Percentiles rank a stretch among this genome's conserved stretches.
Evolutionary conservation across 306 rosid genomes (phyloP).

Genomic region (Vigna reflexopilosa): DNA sequence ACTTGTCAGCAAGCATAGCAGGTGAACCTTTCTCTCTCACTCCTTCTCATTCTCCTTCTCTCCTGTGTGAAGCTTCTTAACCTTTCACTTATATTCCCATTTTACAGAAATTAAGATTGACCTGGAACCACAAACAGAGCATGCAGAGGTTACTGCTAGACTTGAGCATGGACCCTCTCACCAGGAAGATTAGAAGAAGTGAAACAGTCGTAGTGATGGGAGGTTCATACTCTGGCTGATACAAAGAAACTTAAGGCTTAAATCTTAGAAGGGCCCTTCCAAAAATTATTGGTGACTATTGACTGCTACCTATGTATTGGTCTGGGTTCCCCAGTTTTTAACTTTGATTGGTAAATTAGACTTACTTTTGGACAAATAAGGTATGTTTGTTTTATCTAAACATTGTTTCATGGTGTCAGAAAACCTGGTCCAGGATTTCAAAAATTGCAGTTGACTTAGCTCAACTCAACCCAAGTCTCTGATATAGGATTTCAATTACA

Average conservation of each 20-base stretch:
- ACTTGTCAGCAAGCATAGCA: background rate
- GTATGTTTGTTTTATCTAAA: background rate
- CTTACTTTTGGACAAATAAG: background rate
- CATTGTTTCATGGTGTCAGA: background rate
- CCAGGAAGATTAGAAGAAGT: background rate
- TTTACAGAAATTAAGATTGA: background rate
- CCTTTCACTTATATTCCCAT: conserved; percentile 16
- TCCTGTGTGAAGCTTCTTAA: background rate
- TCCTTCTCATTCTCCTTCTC: background rate
- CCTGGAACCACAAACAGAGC: background rate
- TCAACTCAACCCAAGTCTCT: background rate
- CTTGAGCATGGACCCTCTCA: conserved; percentile 11
- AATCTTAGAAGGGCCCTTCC: background rate
- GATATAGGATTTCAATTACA: background rate
- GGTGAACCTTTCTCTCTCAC: background rate
- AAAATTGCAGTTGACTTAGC: background rate
- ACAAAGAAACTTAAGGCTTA: background rate
- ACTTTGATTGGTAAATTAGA: background rate
- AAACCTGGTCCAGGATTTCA: background rate
- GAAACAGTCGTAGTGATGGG: background rate
- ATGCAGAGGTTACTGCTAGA: background rate
- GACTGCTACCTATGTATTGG: background rate
- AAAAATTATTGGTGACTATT: background rate
- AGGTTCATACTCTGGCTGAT: background rate
- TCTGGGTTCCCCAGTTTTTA: too few relatives aligned